Percentiles rank a stretch among this genome's conserved stretches.
phyloP scores from a whole-genome alignment of 1,284 basidiomycete species.

The Mycocalia duriaeana region DNA sequence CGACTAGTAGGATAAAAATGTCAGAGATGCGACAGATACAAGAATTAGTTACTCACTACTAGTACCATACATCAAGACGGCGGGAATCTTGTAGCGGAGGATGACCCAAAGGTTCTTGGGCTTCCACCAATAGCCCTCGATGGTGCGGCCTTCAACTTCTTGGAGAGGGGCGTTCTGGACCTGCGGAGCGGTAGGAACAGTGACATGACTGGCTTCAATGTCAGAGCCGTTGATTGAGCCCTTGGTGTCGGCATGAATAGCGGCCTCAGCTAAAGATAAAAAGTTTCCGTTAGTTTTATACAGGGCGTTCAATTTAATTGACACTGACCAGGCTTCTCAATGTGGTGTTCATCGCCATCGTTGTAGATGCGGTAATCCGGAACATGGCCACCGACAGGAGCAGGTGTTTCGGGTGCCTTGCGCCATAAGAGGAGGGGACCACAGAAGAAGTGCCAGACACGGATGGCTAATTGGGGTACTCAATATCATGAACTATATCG shows the following conservation, averaged over 20 bases:
- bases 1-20: slow-evolving; percentile 8
- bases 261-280: no score
- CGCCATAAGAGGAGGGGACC: slow-evolving; percentile 22
- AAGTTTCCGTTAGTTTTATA: no score
- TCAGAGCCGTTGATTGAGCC: no score
- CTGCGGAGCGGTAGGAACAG: no score
- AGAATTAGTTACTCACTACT: neutral
- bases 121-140: slow-evolving; percentile 21
- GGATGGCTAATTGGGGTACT: slow-evolving; percentile 13
- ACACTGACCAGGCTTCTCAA: no score
- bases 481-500: neutral
- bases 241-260: no score
- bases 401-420: slow-evolving; percentile 18
- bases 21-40: neutral
- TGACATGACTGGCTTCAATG: no score
- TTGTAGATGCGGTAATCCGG: slow-evolving; percentile 22
- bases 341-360: slow-evolving; percentile 9
- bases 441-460: slow-evolving; percentile 24
- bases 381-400: slow-evolving; percentile 14
- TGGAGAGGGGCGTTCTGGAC: slow-evolving; percentile 7
- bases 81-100: slow-evolving; percentile 15
- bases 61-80: slow-evolving; percentile 17
- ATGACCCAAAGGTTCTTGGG: slow-evolving; percentile 26
- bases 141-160: slow-evolving; percentile 17
- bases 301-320: no score